A percentile compares a stretch with the other conserved stretches of the same genome.
Conservation (phyloP, 2,329 filamentous ascomycete genomes). For the Alternaria panax region DNA sequence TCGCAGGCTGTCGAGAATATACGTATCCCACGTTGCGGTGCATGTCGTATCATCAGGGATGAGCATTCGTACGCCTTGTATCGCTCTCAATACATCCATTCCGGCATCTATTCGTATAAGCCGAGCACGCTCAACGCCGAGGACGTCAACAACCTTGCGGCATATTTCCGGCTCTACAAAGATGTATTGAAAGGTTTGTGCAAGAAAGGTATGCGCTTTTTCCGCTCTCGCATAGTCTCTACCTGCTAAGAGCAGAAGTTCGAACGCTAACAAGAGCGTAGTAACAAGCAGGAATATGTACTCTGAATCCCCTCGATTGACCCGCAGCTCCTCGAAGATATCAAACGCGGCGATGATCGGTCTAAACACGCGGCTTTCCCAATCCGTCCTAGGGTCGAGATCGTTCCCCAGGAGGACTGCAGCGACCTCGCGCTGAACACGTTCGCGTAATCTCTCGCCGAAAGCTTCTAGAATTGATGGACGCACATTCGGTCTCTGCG, state of each 20-base stretch:
- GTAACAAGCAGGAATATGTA: constrained; percentile 1
- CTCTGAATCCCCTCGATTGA: constrained; percentile 1
- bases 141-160: not conserved
- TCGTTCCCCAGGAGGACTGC: not conserved
- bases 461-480: not conserved
- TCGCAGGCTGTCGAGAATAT: not conserved
- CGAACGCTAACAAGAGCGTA: not conserved
- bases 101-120: not conserved
- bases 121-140: not conserved
- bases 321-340: not conserved
- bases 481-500: not conserved
- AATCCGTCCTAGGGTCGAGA: not conserved
- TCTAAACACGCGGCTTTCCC: not conserved
- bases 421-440: not conserved
- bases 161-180: constrained; percentile 1
- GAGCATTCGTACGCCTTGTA: not conserved
- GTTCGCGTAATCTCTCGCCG: not conserved
- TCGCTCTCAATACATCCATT: not conserved
- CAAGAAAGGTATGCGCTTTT: not conserved
- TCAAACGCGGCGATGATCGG: not conserved
- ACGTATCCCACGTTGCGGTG: not conserved
- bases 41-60: not conserved
- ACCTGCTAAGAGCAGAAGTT: not conserved
- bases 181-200: not conserved
- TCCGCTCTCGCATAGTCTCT: not conserved